Percentiles rank a stretch among this genome's conserved stretches.
Conservation (phyloP, 768 basidiomycete species). For the Mrakia gelida region DNA sequence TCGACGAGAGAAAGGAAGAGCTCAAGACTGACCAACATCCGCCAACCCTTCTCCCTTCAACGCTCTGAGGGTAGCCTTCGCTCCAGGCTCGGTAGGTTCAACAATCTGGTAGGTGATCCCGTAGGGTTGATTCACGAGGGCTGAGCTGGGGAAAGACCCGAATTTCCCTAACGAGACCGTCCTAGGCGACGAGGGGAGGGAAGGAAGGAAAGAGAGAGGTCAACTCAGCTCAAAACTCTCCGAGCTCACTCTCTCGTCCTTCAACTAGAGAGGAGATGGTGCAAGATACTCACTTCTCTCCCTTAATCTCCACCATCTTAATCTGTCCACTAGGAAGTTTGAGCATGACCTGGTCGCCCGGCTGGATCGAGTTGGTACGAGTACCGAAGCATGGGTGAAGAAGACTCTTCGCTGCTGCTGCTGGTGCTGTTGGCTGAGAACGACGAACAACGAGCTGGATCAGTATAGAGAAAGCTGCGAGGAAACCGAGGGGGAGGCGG, state of each 20-base stretch:
- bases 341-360: constrained; percentile 73
- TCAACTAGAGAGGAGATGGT: not conserved
- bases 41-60: constrained; percentile 28
- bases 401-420: not conserved
- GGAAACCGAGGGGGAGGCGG: too few relatives aligned
- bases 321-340: constrained; percentile 74
- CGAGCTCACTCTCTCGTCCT: not conserved
- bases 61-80: constrained; percentile 11
- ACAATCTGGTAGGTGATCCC: constrained; percentile 84
- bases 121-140: constrained; percentile 75
- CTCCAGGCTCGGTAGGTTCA: constrained; percentile 3
- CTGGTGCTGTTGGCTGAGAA: not conserved
- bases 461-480: not conserved
- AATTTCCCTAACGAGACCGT: constrained; percentile 73
- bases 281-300: constrained; percentile 58
- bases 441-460: too few relatives aligned
- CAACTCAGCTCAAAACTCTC: constrained; percentile 26
- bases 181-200: constrained; percentile 46
- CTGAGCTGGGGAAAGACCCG: constrained; percentile 72
- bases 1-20: not conserved
- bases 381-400: not conserved
- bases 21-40: constrained; percentile 25
- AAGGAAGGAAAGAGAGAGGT: constrained; percentile 7
- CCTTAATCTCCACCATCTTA: constrained; percentile 66
- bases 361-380: constrained; percentile 49